Evolutionary conservation across 1,139 yeast genomes (phyloP), one percentile per base, ranked within the genome.

Genomic region (Saccharomycopsis hybrid): DNA sequence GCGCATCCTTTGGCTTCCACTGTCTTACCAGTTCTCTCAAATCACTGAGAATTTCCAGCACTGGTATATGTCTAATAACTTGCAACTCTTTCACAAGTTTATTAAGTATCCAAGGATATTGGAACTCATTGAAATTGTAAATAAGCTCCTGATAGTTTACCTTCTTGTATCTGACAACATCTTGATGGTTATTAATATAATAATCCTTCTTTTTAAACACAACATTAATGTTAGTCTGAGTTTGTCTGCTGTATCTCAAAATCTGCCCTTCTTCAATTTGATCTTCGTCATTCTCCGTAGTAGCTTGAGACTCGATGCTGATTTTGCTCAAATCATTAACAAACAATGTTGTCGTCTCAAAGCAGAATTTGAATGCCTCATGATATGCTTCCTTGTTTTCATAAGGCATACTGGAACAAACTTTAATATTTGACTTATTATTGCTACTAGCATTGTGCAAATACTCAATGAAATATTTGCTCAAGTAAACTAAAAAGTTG

Each of bases 401-500:
- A 24, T 42, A 42, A n/a, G n/a, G n/a, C n/a, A n/a, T n/a, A n/a
- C n/a, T n/a, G n/a, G n/a, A n/a, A n/a, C n/a, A n/a, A n/a, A n/a
- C n/a, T n/a, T n/a, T n/a, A 31, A 31, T 31, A 31, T 31, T 31
- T 11, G 30, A 30, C 25, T 24, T 31, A 13, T 30, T 25, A 9
- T 31, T 27, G 18, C 11, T 42, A 13, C 29, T 27, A 8, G 28
- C 25, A 25, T 24, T 18, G 13, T 42, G 31, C 18, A 45, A 18
- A 44, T 40, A 39, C 11, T 50, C 97, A 0, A 95, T 90, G 55
- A 92, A 71, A 0, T 90, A 79, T n/a, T 80, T 75, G 54, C 96
- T 85, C 40, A 92, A 74, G 61, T 92, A 97, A 57, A 82, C 83
- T 30, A 90, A 71, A 2, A 85, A 83, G 43, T 83, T 85, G 59